These are phyloP conservation scores for Saccharomyces hybrid DNA, from an alignment of 1,139 yeast genomes.

Conservation along the genomic window DNA sequence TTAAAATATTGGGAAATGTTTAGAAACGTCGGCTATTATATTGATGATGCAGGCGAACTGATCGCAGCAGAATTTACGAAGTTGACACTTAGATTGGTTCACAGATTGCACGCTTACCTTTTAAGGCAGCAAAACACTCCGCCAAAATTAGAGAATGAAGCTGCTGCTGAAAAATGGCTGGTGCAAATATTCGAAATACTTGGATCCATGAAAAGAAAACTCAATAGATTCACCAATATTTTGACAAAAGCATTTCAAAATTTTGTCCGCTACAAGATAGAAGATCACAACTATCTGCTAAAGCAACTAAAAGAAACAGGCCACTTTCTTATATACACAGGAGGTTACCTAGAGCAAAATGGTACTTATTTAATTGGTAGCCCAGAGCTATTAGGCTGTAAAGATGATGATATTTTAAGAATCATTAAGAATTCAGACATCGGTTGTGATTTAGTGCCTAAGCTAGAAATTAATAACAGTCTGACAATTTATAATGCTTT, in stretches of 20 bases:
- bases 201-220: constrained; percentile 77
- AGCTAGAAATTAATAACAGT: constrained; percentile 29
- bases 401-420: constrained; percentile 33
- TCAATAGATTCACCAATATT: constrained; percentile 67
- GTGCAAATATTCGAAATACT: constrained; percentile 77
- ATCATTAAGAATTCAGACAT: constrained; percentile 33
- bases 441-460: constrained; percentile 34
- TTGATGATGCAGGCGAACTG: constrained; percentile 80
- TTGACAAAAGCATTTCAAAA: constrained; percentile 71
- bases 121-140: constrained; percentile 67
- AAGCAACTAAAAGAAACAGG: constrained; percentile 47
- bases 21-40: constrained; percentile 62
- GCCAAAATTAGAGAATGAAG: constrained; percentile 40
- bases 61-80: constrained; percentile 71
- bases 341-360: constrained; percentile 56
- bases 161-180: constrained; percentile 73
- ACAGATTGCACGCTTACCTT: constrained; percentile 63
- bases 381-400: constrained; percentile 32
- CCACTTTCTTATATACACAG: constrained; percentile 75
- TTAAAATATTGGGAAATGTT: constrained; percentile 72
- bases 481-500: constrained; percentile 26
- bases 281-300: constrained; percentile 49
- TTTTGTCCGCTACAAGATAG: constrained; percentile 60
- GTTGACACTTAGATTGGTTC: constrained; percentile 59
- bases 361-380: constrained; percentile 44